Evolutionary conservation across 2,329 filamentous ascomycete genomes (phyloP).

Genomic region (Clarireedia sp.): DNA sequence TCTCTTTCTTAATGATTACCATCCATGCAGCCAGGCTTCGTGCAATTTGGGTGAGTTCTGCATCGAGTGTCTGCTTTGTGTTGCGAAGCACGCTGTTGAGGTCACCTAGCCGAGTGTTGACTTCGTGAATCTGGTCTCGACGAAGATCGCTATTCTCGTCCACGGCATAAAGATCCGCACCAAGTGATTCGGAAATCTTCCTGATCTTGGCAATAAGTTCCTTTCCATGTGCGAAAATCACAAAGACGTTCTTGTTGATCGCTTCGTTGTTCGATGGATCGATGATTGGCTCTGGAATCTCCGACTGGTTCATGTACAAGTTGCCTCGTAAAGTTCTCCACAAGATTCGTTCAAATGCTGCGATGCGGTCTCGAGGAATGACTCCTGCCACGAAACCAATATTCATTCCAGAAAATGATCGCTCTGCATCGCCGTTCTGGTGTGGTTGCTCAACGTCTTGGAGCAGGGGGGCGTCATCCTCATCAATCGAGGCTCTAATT

Average conservation of each 20-base stretch:
- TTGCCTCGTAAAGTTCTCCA: constrained; percentile 97
- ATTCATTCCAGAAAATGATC: constrained; percentile 94
- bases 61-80: constrained; percentile 88
- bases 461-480: constrained; percentile 83
- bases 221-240: constrained; percentile 98
- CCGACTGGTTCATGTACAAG: constrained; percentile 99
- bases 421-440: constrained; percentile 53
- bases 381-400: constrained; percentile 98
- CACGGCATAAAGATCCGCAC: constrained; percentile 90
- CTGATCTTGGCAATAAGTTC: constrained; percentile 98
- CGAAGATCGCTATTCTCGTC: constrained; percentile 96
- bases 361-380: constrained; percentile 86
- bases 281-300: constrained; percentile 88
- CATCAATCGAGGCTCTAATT: constrained; percentile 80
- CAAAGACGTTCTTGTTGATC: constrained; percentile 95
- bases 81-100: constrained; percentile 88
- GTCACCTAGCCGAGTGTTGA: constrained; percentile 87
- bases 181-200: constrained; percentile 96
- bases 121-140: constrained; percentile 92
- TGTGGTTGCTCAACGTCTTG: constrained; percentile 85
- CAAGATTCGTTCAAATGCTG: constrained; percentile 91
- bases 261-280: constrained; percentile 89
- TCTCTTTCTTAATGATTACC: constrained; percentile 96
- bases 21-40: constrained; percentile 93
- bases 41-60: constrained; percentile 87